Evolutionary conservation across 371 early-diverging fungal genomes (phyloP), one percentile per base, ranked within the genome.

Genomic region (Mortierella sp.): DNA sequence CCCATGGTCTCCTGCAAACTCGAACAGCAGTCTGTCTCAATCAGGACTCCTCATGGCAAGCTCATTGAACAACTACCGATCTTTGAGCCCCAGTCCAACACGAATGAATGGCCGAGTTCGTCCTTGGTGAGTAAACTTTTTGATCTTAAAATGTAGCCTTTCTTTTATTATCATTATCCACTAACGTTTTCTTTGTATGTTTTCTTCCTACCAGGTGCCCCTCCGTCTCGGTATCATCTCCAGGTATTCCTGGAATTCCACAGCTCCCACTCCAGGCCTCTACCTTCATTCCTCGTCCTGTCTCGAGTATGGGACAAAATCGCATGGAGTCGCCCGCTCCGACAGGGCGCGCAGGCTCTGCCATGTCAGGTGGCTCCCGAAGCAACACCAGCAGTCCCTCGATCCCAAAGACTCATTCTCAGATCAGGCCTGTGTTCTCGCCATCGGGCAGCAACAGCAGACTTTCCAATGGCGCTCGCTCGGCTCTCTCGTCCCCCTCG

Each of bases 1-100:
- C 21, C 71, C 80, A n/a, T 80, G 80, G 80, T 80, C 80, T 6
- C 80, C 80, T 57, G 75, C 80, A 41, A 63, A 63, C 38, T 74
- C 78, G 4, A 78, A 58, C 67, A 66, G 72, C 22, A 53, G 73
- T 36, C 32, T 78, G 8, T 70, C 75, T 4, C 71, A 74, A 47
- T 74, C 74, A 8, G 67, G 71, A 3, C 50, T 74, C 9, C 65
- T 80, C 63, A 58, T 65, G 0, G 40, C 71, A 2, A 59, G 33
- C 32, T 63, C 58, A 4, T 32, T 80, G 64, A 74, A 74, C 65
- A 67, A 57, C 65, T 80, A 74, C 28, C 74, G 80, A 13, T 74
- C 80, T 0, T 65, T 80, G 59, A 80, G 80, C 53, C 80, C 80
- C 3, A 74, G 74, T 38, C 80, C 80, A 16, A 67, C 74, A 22